Base-by-base conservation (phyloP, 192 early-diverging fungal genomes). In the Coemansia sp. region DNA sequence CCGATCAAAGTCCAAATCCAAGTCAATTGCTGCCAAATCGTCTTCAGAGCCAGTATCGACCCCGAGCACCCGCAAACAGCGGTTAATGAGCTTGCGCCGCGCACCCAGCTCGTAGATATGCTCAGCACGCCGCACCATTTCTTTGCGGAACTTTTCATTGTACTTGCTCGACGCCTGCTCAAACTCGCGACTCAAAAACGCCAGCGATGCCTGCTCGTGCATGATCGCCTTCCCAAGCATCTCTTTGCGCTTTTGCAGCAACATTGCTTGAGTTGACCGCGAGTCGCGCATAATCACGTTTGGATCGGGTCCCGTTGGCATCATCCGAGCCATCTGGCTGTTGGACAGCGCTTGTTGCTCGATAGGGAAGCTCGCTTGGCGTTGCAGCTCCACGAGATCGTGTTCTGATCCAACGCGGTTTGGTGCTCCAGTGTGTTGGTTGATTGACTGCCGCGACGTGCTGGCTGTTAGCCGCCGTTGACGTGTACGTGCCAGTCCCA, bases 201-300 rank as follows among this genome's bases (percentile, higher is more conserved):
- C 77, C 49, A 80, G 59, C 23, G 64, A 60, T 4, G 66, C 59
- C 31, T 80, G 77, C 50, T 80, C 77, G 15, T 68, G 77, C 66
- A 50, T 53, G 22, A 80, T 80, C 14, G 77, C 77, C 2, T 53
- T 56, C 12, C 77, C 77, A 49, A 80, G 49, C 77, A 80, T 80
- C 25, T 64, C 52, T 59, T 80, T 80, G 55, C 77, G 77, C 62
- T 74, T 74, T 12, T 62, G 50, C 65, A 80, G 54, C 2, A 80
- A 62, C 46, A 70, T 80, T 4, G 77, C 77, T 59, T 80, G 77
- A 1, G 77, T 80, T 9, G 77, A 68, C 11, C 77, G 77, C 49
- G 77, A 80, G 51, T 80, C 77, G 44, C 77, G 77, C 77, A 80
- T 80, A 47, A 80, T 80, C 38, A 80, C 77, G 38, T 70, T 74